Base-by-base conservation (phyloP, 2,329 filamentous ascomycete species). In the Macrophomina pseudophaseolina region DNA sequence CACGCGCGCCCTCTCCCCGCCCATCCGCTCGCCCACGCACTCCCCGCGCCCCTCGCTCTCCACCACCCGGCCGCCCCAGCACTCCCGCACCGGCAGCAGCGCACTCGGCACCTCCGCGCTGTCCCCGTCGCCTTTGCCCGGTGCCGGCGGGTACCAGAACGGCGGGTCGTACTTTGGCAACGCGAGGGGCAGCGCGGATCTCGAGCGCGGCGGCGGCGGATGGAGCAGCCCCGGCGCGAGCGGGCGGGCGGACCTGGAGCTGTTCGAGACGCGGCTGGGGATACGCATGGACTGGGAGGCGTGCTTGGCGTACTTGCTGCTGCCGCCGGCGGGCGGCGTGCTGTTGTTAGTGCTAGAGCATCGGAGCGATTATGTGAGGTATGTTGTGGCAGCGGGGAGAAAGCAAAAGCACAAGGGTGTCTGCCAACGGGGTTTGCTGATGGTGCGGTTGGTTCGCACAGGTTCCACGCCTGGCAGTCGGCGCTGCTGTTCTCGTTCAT, bases 301-400 rank as follows among this genome's bases (percentile, higher is more conserved):
- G 5, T 92, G 90, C 76, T 80, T 97, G 74, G 94, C 95, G 63
- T 99, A 99, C 78, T 76, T 97, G 69, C 83, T 91, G 59, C 81
- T 97, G 14, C 95, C 95, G 69, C 95, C 95, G 1, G 85, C 94
- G 0, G 95, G 94, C 2, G 92, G 91, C 3, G 92, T 97, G 32
- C 78, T 97, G 71, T 80, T 99, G 72, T 80, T 99, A 71, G 86
- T 98, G 52, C 77, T 94, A 69, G 95, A 99, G 84, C 88, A 94
- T 75, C 95, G 97, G 83, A 97, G 93, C 75, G 95, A 99, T 80
- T 99, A 97, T 79, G 95, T 99, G 66, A 87, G 95, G 91, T 94
- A 80, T 67, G 86, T 68, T 67, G 30, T 16, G 16, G 16, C 42
- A 16, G 16, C 5, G 42, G 42, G 42, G 42, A 14, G 11, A 11